Percentiles rank a stretch among this genome's conserved stretches.
Conservation (phyloP, 331 rosid species). For the Ulmus americana region DNA sequence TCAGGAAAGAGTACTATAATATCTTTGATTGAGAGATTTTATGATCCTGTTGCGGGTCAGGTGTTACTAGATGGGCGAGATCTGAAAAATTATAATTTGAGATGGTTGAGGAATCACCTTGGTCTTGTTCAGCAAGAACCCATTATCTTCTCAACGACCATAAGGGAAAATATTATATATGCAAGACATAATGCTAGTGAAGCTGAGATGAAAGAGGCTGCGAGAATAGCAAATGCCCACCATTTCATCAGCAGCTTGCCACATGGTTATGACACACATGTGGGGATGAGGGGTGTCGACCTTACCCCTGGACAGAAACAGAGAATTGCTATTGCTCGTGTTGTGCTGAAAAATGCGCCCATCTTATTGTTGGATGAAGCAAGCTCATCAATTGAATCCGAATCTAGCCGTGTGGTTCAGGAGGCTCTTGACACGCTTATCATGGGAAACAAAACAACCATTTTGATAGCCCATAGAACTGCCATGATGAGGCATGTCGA, state of each 20-base stretch:
- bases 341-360: constrained; percentile 88
- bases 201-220: constrained; percentile 98
- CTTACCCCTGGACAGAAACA: constrained; percentile 98
- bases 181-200: constrained; percentile 98
- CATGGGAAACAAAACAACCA: constrained; percentile 99
- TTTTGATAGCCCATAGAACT: constrained; percentile 94
- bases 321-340: constrained; percentile 97
- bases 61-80: constrained; percentile 90
- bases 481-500: constrained; percentile 99
- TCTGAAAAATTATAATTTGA: constrained; percentile 74
- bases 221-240: constrained; percentile 97
- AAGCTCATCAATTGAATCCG: constrained; percentile 94
- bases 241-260: constrained; percentile 98
- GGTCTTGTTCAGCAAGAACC: constrained; percentile 99
- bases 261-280: constrained; percentile 96
- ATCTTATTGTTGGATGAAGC: constrained; percentile 94
- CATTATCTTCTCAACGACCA: constrained; percentile 89
- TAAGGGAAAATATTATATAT: constrained; percentile 91
- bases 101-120: constrained; percentile 96
- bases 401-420: constrained; percentile 98
- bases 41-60: constrained; percentile 98
- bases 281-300: constrained; percentile 99
- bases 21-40: constrained; percentile 90
- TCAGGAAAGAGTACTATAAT: constrained; percentile 97
- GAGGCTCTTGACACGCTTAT: constrained; percentile 95